Percentiles rank a stretch among this genome's conserved stretches.
Evolutionary conservation across 78 protist species (phyloP).

Genomic region (Mastigamoeba balamuthi): DNA sequence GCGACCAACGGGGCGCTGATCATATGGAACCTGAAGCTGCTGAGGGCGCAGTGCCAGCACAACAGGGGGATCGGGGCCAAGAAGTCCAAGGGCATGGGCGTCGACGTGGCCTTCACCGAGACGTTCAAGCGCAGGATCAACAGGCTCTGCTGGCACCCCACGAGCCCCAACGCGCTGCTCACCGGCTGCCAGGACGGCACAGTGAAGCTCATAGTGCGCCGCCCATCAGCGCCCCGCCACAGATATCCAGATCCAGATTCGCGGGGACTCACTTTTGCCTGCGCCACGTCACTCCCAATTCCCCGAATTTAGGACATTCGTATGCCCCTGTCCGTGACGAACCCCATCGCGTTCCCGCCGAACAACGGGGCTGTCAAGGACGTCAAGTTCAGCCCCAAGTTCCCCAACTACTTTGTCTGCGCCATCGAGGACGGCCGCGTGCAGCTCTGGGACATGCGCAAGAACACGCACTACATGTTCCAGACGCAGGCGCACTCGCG

Average conservation of each 20-base stretch:
- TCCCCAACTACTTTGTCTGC: constrained; percentile 33
- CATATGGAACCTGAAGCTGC: constrained; percentile 69
- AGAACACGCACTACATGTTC: constrained; percentile 7
- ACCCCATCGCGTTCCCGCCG: constrained; percentile 27
- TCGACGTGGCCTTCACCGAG: constrained; percentile 24
- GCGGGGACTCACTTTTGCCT: too few species aligned
- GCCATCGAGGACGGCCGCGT: constrained; percentile 66
- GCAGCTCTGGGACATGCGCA: constrained; percentile 59
- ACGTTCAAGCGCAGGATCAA: constrained; percentile 48
- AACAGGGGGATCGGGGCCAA: constrained; percentile 9
- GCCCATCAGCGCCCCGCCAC: constrained; percentile 26
- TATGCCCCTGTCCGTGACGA: too few species aligned
- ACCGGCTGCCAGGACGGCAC: constrained; percentile 47
- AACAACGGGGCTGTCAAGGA: constrained; percentile 45
- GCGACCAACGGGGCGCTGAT: constrained; percentile 65
- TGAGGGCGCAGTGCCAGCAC: too few species aligned
- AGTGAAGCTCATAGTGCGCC: constrained; percentile 11
- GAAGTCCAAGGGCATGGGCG: too few species aligned
- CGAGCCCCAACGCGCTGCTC: constrained; percentile 4
- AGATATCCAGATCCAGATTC: constrained; percentile 10
- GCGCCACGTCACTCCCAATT: too few species aligned
- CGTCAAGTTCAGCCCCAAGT: constrained; percentile 43
- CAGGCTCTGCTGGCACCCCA: constrained; percentile 32
- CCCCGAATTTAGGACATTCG: too few species aligned
- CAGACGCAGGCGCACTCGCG: constrained; percentile 52